A percentile compares a stretch with the other conserved stretches of the same genome.
Conservation (phyloP, 768 basidiomycete species). For the Psilocybe tampanensis region DNA sequence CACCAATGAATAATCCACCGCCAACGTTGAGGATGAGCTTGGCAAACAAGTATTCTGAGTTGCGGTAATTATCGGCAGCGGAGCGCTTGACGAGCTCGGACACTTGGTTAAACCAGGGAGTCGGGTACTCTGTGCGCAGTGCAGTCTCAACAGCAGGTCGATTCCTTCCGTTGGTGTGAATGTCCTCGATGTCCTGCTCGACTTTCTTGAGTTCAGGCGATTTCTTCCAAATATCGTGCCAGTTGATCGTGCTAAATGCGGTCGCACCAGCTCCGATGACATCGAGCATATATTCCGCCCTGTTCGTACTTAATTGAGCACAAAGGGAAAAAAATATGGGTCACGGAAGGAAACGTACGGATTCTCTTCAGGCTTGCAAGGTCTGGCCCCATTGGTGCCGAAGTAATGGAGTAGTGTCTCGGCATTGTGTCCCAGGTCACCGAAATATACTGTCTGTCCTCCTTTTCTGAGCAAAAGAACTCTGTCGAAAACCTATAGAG, state of each 20-base stretch:
- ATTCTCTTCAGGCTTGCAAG: conserved; percentile 67
- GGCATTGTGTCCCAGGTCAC: conserved; percentile 68
- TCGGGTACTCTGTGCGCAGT: conserved; percentile 48
- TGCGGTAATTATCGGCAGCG: conserved; percentile 47
- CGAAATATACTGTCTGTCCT: conserved; percentile 76
- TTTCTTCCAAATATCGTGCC: conserved; percentile 55
- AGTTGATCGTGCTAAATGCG: conserved; percentile 51
- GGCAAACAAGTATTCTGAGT: conserved; percentile 58
- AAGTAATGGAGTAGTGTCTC: conserved; percentile 71
- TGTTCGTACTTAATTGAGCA: conserved; percentile 18
- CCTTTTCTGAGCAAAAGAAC: conserved; percentile 75
- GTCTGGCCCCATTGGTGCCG: conserved; percentile 62
- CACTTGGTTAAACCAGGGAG: conserved; percentile 52
- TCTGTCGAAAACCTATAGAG: conserved; percentile 59
- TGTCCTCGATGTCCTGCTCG: conserved; percentile 41
- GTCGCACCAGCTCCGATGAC: conserved; percentile 78
- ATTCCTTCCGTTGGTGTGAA: conserved; percentile 48
- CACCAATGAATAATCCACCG: conserved; percentile 57
- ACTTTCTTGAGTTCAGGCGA: conserved; percentile 43
- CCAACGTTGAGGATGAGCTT: conserved; percentile 56
- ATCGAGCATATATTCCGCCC: conserved; percentile 65
- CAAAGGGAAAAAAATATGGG: neutral
- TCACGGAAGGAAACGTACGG: conserved; percentile 44
- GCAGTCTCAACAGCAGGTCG: conserved; percentile 37
- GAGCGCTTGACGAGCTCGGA: conserved; percentile 45